Evolutionary conservation across 2,329 filamentous ascomycete genomes (phyloP), one percentile per base, ranked within the genome.

Genomic region (Aspergillus nomiae): DNA sequence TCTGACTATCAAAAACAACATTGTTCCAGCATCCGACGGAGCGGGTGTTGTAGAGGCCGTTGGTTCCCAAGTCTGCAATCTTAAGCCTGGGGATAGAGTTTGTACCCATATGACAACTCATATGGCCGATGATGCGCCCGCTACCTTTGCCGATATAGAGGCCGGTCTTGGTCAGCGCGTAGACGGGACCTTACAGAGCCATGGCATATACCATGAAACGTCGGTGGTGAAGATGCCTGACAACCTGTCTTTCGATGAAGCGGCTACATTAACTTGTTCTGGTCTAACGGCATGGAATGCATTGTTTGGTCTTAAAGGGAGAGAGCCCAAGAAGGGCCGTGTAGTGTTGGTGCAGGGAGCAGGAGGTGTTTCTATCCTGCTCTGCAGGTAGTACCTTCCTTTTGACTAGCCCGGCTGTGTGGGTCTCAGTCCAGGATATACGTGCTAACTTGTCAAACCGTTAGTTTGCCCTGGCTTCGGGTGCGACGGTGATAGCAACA

Each of bases 401-500:
- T 36, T 4, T 19, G 45, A 21, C 12, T 41, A 32, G 1, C 28
- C 38, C 10, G 6, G 28, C n/a, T 56, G 24, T 36, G 12, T 48
- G 21, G 1, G 21, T 26, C 1, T 14, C 21, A 1, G 11, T 26
- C 26, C 21, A 26, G 21, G n/a, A 45, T 48, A 21, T 45, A 38
- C 11, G 41, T 45, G n/a, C 41, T 45, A 45, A 45, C 12, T 45
- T 21, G 41, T 38, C 34, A 45, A 21, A 4, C 19, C 41, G n/a
- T 45, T 59, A 61, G 60, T 69, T 81, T 56, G 79, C 78, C 45
- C 69, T 74, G 62, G 84, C 85, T 0, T 81, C 81, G 0, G 86
- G 85, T 32, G 86, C 85, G 0, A 80, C 73, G 8, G 85, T 88
- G 57, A 86, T 88, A 60, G 83, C 86, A 0, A 88, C 86, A 0